A percentile compares a stretch with the other conserved stretches of the same genome.
Evolutionary conservation across 2,329 filamentous ascomycete species (phyloP).

Genomic region (Dothidotthia symphoricarpi): DNA sequence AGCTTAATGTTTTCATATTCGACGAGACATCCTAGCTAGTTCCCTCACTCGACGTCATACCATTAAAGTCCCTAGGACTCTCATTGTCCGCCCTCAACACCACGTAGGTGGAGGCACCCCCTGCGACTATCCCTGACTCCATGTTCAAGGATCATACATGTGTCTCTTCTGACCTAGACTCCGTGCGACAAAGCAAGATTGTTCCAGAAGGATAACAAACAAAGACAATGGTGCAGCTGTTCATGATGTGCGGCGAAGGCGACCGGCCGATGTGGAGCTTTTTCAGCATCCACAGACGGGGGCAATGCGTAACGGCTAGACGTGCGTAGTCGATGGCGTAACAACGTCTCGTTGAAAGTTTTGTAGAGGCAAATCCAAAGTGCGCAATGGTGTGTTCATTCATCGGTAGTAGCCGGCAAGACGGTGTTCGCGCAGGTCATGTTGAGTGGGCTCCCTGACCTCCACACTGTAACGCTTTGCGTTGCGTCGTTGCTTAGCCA

Average conservation of each 20-base stretch:
- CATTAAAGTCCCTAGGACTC: not conserved
- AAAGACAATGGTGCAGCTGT: constrained; percentile 17
- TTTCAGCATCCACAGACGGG: constrained; percentile 15
- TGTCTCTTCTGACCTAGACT: too few species aligned
- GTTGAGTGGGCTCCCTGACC: constrained; percentile 42
- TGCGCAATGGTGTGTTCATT: constrained; percentile 16
- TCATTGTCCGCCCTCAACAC: constrained; percentile 22
- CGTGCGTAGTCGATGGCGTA: not conserved
- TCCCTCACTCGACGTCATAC: constrained; percentile 7
- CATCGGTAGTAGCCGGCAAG: constrained; percentile 43
- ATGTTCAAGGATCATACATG: too few species aligned
- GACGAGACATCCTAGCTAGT: constrained; percentile 7
- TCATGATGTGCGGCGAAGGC: constrained; percentile 20
- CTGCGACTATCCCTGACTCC: too few species aligned
- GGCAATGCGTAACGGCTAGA: not conserved
- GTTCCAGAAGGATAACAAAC: constrained; percentile 7
- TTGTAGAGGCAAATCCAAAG: constrained; percentile 12
- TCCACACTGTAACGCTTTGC: constrained; percentile 43
- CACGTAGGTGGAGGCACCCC: constrained; percentile 17
- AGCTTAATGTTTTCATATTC: constrained; percentile 8
- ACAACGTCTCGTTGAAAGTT: constrained; percentile 1
- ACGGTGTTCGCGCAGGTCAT: constrained; percentile 39
- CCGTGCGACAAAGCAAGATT: too few species aligned
- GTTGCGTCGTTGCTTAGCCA: constrained; percentile 37
- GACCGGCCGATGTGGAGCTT: constrained; percentile 20